These are phyloP conservation scores for Tylopilus orsonianus DNA, from an alignment of 1,284 basidiomycete species.

Conservation along the genomic window DNA sequence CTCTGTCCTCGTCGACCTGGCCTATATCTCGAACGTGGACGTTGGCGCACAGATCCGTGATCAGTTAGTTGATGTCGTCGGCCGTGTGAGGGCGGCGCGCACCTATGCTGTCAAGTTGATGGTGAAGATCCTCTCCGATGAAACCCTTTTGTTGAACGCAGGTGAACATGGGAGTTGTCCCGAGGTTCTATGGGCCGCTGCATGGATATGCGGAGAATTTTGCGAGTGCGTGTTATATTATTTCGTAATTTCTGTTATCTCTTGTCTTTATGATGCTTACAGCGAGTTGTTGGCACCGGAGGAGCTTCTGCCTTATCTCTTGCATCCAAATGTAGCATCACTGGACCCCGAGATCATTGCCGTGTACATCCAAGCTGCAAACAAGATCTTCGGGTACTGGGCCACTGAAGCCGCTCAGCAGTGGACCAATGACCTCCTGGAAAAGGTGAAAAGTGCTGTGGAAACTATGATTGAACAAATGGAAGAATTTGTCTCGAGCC, in stretches of 20 bases:
- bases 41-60: constrained; percentile 76
- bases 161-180: constrained; percentile 66
- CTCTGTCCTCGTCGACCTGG: constrained; percentile 87
- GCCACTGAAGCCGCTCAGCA: constrained; percentile 67
- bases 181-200: constrained; percentile 88
- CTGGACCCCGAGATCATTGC: constrained; percentile 64
- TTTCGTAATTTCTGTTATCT: neutral
- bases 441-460: constrained; percentile 61
- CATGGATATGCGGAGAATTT: constrained; percentile 96
- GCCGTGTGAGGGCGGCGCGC: constrained; percentile 76
- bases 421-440: constrained; percentile 73
- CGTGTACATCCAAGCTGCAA: constrained; percentile 79
- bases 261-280: constrained; percentile 7
- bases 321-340: constrained; percentile 55
- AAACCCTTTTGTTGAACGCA: constrained; percentile 63
- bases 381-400: constrained; percentile 89
- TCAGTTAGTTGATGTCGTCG: constrained; percentile 85
- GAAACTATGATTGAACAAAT: constrained; percentile 59
- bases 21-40: constrained; percentile 79
- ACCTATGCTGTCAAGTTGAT: constrained; percentile 81
- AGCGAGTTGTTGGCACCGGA: constrained; percentile 73
- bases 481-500: constrained; percentile 52
- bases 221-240: constrained; percentile 54
- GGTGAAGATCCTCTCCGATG: constrained; percentile 77
- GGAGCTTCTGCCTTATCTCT: constrained; percentile 66